Evolutionary conservation across 257 asterid genomes (phyloP).

Genomic region (Ajuga chamaepitys): DNA sequence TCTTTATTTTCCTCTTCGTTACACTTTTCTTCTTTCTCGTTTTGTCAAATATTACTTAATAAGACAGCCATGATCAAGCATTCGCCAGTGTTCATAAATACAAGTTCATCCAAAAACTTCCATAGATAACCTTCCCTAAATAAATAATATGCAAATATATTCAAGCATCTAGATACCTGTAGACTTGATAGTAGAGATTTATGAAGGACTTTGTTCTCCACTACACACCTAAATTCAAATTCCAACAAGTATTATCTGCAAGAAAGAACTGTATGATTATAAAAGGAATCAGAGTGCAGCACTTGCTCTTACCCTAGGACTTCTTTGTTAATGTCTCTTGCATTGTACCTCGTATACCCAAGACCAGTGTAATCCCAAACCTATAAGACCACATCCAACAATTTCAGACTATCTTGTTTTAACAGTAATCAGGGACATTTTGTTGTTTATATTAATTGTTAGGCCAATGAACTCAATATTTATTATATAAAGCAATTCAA

Average conservation of each 20-base stretch:
- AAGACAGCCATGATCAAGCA: background rate
- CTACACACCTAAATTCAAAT: slow-evolving; percentile 77
- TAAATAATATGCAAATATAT: background rate
- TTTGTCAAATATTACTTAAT: background rate
- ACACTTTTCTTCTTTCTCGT: background rate
- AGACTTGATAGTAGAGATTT: slow-evolving; percentile 61
- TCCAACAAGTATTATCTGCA: slow-evolving; percentile 23
- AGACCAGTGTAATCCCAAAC: slow-evolving; percentile 99
- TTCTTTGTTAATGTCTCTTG: slow-evolving; percentile 68
- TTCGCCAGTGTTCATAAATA: background rate
- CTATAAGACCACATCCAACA: slow-evolving; percentile 27
- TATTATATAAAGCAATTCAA: background rate
- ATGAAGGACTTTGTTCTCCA: slow-evolving; percentile 96
- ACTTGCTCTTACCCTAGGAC: slow-evolving; percentile 66
- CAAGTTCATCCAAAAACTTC: background rate
- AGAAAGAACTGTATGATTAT: slow-evolving; percentile 8
- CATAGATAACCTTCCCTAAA: background rate
- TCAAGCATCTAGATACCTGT: slow-evolving; percentile 47
- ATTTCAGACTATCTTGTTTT: background rate
- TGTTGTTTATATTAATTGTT: background rate
- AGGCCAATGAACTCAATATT: background rate
- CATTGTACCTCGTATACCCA: slow-evolving; percentile 84
- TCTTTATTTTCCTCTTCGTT: background rate
- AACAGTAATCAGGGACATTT: background rate
- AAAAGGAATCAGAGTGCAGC: slow-evolving; percentile 11